phyloP scores from a whole-genome alignment of 495 filamentous ascomycete species.

The Tetracladium marchalianum region DNA sequence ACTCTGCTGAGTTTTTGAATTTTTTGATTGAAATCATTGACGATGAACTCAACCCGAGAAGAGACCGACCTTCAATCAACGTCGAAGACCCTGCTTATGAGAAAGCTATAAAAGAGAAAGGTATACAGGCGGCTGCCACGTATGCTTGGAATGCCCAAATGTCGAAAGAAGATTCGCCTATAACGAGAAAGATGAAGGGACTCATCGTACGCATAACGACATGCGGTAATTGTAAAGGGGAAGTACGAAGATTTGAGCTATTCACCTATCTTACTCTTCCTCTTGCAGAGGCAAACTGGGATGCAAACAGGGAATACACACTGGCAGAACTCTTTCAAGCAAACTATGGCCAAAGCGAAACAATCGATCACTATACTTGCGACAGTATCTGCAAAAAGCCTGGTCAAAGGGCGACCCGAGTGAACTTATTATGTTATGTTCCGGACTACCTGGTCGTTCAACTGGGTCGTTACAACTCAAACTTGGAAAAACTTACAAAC shows the following conservation, averaged over 20 bases:
- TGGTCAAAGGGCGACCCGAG: not conserved
- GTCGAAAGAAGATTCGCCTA: not conserved
- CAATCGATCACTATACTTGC: not conserved
- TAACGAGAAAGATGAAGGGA: not conserved
- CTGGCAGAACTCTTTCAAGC: not conserved
- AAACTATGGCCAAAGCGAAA: not conserved
- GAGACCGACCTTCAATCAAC: conserved; percentile 43
- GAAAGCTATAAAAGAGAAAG: too few species aligned
- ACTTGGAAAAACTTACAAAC: not conserved
- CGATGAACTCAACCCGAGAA: conserved; percentile 64
- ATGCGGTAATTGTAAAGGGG: not conserved
- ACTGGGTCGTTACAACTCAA: not conserved
- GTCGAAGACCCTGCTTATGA: conserved; percentile 51
- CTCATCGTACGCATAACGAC: not conserved
- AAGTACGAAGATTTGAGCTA: not conserved
- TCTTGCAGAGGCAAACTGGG: not conserved
- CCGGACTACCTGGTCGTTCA: conserved; percentile 3
- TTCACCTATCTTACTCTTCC: not conserved
- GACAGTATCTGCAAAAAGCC: not conserved
- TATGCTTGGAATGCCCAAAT: not conserved
- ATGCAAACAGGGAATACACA: not conserved
- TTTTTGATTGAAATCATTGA: conserved; percentile 62
- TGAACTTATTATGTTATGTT: not conserved
- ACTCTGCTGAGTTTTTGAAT: conserved; percentile 69
- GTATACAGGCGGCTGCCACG: not conserved